Percentiles rank a stretch among this genome's conserved stretches.
Conservation (phyloP, 108 stramenopile species). For the Discostella stelligeroides region DNA sequence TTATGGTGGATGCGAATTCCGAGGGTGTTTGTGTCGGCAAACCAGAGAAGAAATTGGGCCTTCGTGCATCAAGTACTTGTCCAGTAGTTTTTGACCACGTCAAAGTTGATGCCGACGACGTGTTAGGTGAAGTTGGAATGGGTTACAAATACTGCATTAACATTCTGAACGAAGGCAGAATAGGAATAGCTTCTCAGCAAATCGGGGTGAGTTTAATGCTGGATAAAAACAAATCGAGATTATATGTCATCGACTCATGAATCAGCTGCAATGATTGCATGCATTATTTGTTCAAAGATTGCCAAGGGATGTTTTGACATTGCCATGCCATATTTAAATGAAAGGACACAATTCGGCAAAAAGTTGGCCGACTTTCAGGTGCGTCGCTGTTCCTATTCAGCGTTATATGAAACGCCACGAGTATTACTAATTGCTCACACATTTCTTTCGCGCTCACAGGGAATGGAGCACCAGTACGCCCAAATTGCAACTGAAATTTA, state of each 20-base stretch:
- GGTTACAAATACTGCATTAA: constrained; percentile 96
- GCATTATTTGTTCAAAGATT: constrained; percentile 47
- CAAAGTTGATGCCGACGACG: constrained; percentile 68
- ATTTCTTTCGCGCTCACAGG: constrained; percentile 31
- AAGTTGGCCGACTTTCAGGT: constrained; percentile 89
- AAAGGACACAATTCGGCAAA: constrained; percentile 91
- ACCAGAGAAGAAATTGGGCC: constrained; percentile 92
- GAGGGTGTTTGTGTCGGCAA: constrained; percentile 84
- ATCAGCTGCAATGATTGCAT: neutral
- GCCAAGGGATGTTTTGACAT: constrained; percentile 92
- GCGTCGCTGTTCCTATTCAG: neutral
- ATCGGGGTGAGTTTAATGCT: constrained; percentile 55
- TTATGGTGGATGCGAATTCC: constrained; percentile 86
- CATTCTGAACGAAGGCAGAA: constrained; percentile 96
- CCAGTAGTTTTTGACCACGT: constrained; percentile 89
- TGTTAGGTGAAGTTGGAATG: constrained; percentile 89
- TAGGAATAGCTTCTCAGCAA: constrained; percentile 94
- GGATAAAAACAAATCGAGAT: neutral
- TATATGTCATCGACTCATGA: neutral
- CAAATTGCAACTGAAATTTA: constrained; percentile 93
- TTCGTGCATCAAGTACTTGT: constrained; percentile 91
- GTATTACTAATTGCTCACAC: neutral
- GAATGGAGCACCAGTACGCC: constrained; percentile 96
- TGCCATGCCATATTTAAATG: constrained; percentile 87
- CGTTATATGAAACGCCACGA: neutral